Evolutionary conservation across 148 eudicot genomes (phyloP).

Genomic region (Rhododendron kiyosumense): DNA sequence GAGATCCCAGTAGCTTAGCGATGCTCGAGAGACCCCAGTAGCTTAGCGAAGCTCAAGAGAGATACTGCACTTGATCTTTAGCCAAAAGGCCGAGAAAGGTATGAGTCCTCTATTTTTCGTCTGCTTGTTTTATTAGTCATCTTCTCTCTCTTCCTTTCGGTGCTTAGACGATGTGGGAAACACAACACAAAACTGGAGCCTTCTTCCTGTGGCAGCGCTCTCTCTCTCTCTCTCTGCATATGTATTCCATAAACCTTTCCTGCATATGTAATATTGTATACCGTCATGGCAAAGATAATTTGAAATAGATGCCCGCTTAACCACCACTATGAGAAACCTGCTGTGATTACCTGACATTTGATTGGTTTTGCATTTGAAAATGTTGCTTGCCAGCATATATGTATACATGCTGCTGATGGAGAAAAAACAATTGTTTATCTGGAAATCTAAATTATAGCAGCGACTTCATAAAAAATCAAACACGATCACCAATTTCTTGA

Average conservation of each 20-base stretch:
- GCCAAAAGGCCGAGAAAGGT: slow-evolving; percentile 61
- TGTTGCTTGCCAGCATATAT: not conserved
- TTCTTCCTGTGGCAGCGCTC: too few species aligned
- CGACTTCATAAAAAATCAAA: not conserved
- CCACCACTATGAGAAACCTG: not conserved
- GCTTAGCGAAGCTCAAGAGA: too few species aligned
- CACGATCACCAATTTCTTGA: not conserved
- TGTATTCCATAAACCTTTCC: not conserved
- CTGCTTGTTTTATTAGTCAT: too few species aligned
- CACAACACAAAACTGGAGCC: too few species aligned
- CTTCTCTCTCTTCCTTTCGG: too few species aligned
- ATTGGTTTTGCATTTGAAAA: not conserved
- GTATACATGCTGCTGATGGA: not conserved
- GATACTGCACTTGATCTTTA: too few species aligned
- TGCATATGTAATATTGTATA: not conserved
- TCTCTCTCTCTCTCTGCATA: not conserved
- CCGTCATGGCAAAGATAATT: not conserved
- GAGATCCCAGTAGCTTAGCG: too few species aligned
- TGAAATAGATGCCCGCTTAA: not conserved
- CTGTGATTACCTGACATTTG: not conserved
- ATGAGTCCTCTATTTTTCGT: not conserved
- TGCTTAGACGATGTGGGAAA: too few species aligned
- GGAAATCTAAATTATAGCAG: not conserved
- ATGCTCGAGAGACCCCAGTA: too few species aligned
- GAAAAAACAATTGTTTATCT: not conserved